Evolutionary conservation across 73 alveolate species (phyloP), one percentile per base, ranked within the genome.

Genomic region (Diophrys sp.): DNA sequence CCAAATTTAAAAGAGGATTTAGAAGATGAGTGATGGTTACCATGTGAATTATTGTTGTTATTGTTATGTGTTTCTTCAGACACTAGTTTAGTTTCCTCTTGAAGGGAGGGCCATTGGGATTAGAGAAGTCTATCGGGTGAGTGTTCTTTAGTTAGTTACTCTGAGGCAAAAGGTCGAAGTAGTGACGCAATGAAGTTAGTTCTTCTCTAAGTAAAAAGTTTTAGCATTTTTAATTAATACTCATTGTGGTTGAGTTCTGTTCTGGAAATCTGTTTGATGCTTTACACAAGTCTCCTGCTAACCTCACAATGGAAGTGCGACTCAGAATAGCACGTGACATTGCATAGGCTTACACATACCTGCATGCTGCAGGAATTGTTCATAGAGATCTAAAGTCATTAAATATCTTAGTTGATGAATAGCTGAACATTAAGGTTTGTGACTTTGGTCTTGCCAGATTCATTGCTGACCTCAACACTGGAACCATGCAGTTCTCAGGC

Each of bases 391-490:
- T 95, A 29, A 96, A 96, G 87, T 87, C 96, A 11, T 96, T 90
- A 70, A 96, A 96, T 86, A 84, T 96, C 25, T 88, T 96, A 30
- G 83, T 96, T 23, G 94, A 90, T 82, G 91, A 81, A 31, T 89
- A 95, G 54, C 79, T 76, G 54, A 89, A 85, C 68, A 83, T 96
- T 34, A 95, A 93, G 85, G 74, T 96, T 71, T 95, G 98, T 89
- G 99, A 96, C 80, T 96, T 96, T 91, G 99, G 99, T 0, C 90
- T 96, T 31, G 96, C 99, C 53, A 85, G 94, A 77, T 93, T 93
- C 85, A 92, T 82, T 82, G 89, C 95, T 74, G 99, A 96, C 79
- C 84, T 96, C 82, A 92, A 90, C 72, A 71, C 89, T 29, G 99
- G 99, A 0, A 78, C 96, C 25, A 92, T 93, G 85, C 96, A 96